Percentiles rank a stretch among this genome's conserved stretches.
Evolutionary conservation across 129 eudicot species (phyloP).

Genomic region (Logfia minima): DNA sequence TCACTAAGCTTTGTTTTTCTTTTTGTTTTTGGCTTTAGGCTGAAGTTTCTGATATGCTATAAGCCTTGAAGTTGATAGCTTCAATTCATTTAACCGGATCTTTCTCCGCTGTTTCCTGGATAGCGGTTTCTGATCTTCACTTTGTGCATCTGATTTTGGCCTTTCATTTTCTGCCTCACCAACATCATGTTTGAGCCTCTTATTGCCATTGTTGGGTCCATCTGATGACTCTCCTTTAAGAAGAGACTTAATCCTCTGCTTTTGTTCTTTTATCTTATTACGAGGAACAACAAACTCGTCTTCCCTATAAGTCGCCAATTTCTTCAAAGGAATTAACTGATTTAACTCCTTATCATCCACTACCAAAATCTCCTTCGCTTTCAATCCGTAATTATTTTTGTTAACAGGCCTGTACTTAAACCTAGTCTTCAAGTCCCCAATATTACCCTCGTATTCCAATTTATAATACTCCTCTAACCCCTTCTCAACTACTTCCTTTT

Average conservation of each 20-base stretch:
- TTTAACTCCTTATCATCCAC: slow-evolving; percentile 85
- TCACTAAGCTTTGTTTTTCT: slow-evolving; percentile 36
- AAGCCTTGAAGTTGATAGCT: slow-evolving; percentile 52
- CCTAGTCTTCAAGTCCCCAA: slow-evolving; percentile 79
- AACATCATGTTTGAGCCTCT: slow-evolving; percentile 14
- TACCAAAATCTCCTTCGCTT: slow-evolving; percentile 46
- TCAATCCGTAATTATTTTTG: slow-evolving; percentile 56
- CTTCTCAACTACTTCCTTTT: slow-evolving; percentile 52
- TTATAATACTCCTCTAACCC: slow-evolving; percentile 74
- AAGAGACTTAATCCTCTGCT: slow-evolving; percentile 43
- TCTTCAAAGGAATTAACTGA: slow-evolving; percentile 74
- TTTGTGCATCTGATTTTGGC: slow-evolving; percentile 27
- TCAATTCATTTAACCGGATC: slow-evolving; percentile 39
- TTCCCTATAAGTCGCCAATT: slow-evolving; percentile 81
- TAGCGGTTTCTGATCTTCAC: slow-evolving; percentile 31
- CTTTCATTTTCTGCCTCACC: slow-evolving; percentile 31
- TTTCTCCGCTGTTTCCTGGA: slow-evolving; percentile 59
- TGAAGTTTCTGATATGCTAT: slow-evolving; percentile 60
- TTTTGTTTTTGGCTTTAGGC: slow-evolving; percentile 52
- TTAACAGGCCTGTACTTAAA: slow-evolving; percentile 74
- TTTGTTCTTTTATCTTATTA: slow-evolving; percentile 39
- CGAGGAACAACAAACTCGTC: slow-evolving; percentile 75
- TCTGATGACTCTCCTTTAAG: slow-evolving; percentile 36
- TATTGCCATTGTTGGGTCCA: slow-evolving; percentile 11
- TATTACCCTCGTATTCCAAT: slow-evolving; percentile 76